These are phyloP conservation scores for Ceratobasidium sp. DNA, from an alignment of 1,284 basidiomycete species.

Conservation along the genomic window DNA sequence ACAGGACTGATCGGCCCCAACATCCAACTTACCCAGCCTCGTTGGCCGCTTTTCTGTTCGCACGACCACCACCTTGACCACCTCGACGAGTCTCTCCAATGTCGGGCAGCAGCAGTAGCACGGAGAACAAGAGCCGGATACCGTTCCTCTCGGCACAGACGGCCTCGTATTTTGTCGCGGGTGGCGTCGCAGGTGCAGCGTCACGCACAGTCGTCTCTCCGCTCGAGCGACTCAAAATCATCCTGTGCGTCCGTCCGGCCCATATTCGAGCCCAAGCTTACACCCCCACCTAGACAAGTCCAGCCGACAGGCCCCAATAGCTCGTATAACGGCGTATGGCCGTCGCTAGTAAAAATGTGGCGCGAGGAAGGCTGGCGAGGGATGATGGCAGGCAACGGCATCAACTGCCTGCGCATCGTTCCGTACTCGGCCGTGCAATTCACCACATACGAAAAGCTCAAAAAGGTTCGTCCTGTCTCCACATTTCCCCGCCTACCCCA, in stretches of 20 bases:
- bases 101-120: not conserved
- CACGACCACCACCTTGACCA: not conserved
- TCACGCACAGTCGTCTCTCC: constrained; percentile 93
- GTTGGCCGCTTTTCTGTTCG: not conserved
- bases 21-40: not conserved
- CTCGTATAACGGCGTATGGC: constrained; percentile 86
- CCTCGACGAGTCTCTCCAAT: not conserved
- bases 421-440: constrained; percentile 90
- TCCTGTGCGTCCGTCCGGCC: constrained; percentile 71
- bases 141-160: constrained; percentile 60
- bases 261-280: not conserved
- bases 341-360: constrained; percentile 87
- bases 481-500: constrained; percentile 42
- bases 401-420: constrained; percentile 88
- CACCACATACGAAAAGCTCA: constrained; percentile 86
- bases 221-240: constrained; percentile 92
- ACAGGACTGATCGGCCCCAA: not conserved
- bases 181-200: constrained; percentile 82
- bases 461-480: constrained; percentile 66
- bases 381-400: constrained; percentile 77
- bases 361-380: constrained; percentile 91
- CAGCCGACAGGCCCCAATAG: constrained; percentile 67
- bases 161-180: constrained; percentile 75
- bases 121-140: constrained; percentile 18
- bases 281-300: constrained; percentile 72